Evolutionary conservation across 2,329 filamentous ascomycete genomes (phyloP), one percentile per base, ranked within the genome.

Genomic region (Elsinoe ampelina): DNA sequence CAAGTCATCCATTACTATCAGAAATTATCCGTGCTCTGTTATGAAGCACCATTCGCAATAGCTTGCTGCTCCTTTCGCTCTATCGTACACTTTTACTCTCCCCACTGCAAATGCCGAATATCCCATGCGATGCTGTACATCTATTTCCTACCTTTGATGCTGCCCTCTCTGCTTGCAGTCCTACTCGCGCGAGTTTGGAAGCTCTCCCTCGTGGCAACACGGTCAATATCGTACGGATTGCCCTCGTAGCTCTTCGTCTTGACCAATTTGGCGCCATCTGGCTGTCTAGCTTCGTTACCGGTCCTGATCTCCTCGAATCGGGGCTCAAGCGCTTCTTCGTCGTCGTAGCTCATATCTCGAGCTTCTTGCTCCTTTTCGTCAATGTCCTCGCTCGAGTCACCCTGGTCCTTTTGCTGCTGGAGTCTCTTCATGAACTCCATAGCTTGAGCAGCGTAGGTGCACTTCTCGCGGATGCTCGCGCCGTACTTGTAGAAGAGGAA

Each of bases 401-500:
- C 42, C 7, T 57, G 55, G 22, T 47, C 57, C 47, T 57, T 60
- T 48, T 71, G 66, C 17, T 62, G 65, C 17, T 73, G 73, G 55
- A 80, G 65, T 45, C 71, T 71, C 52, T 70, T 68, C 70, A 86
- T 75, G 59, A 86, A 80, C 10, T 74, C 75, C 30, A 84, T 83
- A 5, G 85, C 81, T 69, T 88, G 79, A 8, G 81, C 78, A 5
- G 86, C 82, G 65, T 80, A 90, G 72, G 85, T 84, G 77, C 86
- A 89, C 65, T 76, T 80, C 67, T 77, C 73, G 19, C 86, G 78
- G 63, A 91, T 85, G 15, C 22, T 52, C 1, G 48, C 32, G 17
- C 87, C 87, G 67, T 88, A 89, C 63, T 79, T 83, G 73, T 87
- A 87, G 70, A 92, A 88, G 13, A 92, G 68, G 69, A 87, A 85